These are phyloP conservation scores for Elsinoe ampelina DNA, from an alignment of 2,329 filamentous ascomycete species.

Conservation along the genomic window DNA sequence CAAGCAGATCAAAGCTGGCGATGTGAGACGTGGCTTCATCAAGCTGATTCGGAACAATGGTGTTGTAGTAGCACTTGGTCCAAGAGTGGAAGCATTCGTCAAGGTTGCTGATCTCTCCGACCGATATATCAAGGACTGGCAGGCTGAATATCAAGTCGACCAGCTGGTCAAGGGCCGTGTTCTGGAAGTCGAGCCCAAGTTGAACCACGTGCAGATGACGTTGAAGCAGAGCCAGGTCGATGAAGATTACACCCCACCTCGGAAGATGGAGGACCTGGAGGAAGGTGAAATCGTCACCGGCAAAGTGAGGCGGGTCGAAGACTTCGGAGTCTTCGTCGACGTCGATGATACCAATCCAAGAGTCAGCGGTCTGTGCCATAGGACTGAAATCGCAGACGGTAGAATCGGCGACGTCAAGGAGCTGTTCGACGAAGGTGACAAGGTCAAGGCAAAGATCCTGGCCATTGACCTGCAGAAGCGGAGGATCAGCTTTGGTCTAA, in stretches of 20 bases:
- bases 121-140: slow-evolving; percentile 90
- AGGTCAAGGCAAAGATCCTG: slow-evolving; percentile 84
- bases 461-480: slow-evolving; percentile 66
- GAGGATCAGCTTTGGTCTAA: slow-evolving; percentile 80
- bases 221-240: slow-evolving; percentile 79
- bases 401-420: slow-evolving; percentile 75
- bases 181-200: slow-evolving; percentile 56
- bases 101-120: slow-evolving; percentile 85
- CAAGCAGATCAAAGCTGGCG: slow-evolving; percentile 63
- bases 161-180: slow-evolving; percentile 87
- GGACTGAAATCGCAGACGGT: slow-evolving; percentile 82
- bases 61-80: slow-evolving; percentile 75
- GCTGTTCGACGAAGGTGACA: slow-evolving; percentile 80
- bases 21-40: slow-evolving; percentile 82
- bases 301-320: slow-evolving; percentile 84
- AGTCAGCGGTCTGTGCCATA: slow-evolving; percentile 86
- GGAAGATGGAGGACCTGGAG: slow-evolving; percentile 69
- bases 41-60: slow-evolving; percentile 85
- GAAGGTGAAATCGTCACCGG: slow-evolving; percentile 76
- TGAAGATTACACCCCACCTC: slow-evolving; percentile 62
- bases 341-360: slow-evolving; percentile 72
- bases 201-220: slow-evolving; percentile 71
- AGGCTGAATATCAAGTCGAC: slow-evolving; percentile 74
- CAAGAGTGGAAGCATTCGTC: slow-evolving; percentile 71
- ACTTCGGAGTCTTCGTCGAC: slow-evolving; percentile 90